These are phyloP conservation scores for Lodderomyces orthopsilosis DNA, from an alignment of 1,139 yeast genomes.

Conservation along the genomic window DNA sequence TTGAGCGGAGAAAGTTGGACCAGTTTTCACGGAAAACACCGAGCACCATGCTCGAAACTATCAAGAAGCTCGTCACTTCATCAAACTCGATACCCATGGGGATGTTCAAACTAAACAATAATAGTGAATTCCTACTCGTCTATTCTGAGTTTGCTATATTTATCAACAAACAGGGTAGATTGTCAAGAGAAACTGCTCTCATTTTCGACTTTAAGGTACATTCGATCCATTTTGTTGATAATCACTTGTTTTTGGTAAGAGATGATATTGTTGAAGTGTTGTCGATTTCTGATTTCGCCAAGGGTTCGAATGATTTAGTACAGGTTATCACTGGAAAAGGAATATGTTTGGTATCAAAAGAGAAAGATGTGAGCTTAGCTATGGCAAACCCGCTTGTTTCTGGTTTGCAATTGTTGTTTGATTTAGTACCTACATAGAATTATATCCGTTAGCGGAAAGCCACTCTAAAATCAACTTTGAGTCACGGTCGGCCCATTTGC, in stretches of 20 bases:
- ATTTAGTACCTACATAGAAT: conserved; percentile 11
- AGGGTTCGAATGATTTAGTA: conserved; percentile 51
- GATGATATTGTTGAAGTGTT: conserved; percentile 73
- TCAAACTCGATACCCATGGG: conserved; percentile 54
- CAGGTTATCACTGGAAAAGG: conserved; percentile 78
- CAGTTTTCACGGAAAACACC: conserved; percentile 30
- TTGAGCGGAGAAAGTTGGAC: conserved; percentile 19
- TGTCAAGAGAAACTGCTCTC: conserved; percentile 55
- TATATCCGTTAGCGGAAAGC: conserved; percentile 48
- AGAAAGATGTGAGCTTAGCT: conserved; percentile 46
- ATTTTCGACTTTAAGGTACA: conserved; percentile 64
- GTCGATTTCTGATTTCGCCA: conserved; percentile 52
- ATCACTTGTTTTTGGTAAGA: conserved; percentile 60
- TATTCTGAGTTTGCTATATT: conserved; percentile 74
- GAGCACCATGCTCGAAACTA: conserved; percentile 27
- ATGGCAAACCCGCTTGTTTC: conserved; percentile 71
- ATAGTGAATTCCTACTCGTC: conserved; percentile 56
- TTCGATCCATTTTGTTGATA: conserved; percentile 53
- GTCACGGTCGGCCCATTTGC: conserved; percentile 68
- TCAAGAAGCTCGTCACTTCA: conserved; percentile 32
- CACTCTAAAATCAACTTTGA: conserved; percentile 50
- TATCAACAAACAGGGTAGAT: conserved; percentile 62
- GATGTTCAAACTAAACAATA: conserved; percentile 57
- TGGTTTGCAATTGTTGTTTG: conserved; percentile 59
- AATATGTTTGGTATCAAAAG: conserved; percentile 43